These are phyloP conservation scores for Dictyostelium brefeldianum DNA, from an alignment of 78 protist species.

Conservation along the genomic window DNA sequence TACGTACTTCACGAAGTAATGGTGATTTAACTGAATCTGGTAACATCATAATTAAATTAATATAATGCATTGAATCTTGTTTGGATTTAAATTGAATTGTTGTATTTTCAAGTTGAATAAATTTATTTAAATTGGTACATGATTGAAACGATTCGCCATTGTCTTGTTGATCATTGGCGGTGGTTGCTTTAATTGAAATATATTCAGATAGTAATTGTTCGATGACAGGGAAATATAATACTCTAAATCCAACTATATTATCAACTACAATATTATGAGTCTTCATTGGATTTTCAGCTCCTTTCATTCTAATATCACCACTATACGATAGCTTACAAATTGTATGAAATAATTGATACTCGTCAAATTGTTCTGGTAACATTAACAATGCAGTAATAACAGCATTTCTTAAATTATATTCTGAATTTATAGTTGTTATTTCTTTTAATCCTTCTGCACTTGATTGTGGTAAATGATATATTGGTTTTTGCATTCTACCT, in stretches of 20 bases:
- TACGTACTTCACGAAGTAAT: slow-evolving; percentile 15
- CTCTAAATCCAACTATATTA: slow-evolving; percentile 35
- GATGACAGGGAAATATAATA: slow-evolving; percentile 31
- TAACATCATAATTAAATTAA: slow-evolving; percentile 8
- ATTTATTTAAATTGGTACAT: background rate
- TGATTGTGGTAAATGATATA: slow-evolving; percentile 1
- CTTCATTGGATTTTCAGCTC: slow-evolving; percentile 72
- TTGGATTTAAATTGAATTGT: background rate
- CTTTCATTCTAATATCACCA: slow-evolving; percentile 73
- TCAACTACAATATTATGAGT: slow-evolving; percentile 35
- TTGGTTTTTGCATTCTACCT: slow-evolving; percentile 73
- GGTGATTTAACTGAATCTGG: slow-evolving; percentile 11
- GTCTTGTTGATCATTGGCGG: background rate
- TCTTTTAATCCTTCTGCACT: background rate
- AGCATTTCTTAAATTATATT: slow-evolving; percentile 2
- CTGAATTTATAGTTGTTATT: background rate
- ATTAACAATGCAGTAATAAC: slow-evolving; percentile 17
- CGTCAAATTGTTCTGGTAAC: slow-evolving; percentile 27
- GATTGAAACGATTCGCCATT: background rate
- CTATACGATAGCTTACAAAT: slow-evolving; percentile 40
- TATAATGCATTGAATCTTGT: background rate
- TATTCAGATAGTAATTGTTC: background rate
- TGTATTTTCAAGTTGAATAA: background rate
- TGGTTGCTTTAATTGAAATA: no score
- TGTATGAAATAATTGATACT: slow-evolving; percentile 41